A percentile compares a stretch with the other conserved stretches of the same genome.
These are phyloP conservation scores for Dioscorea dumetorum DNA, from an alignment of 106 monocot genomes.

Conservation along the genomic window DNA sequence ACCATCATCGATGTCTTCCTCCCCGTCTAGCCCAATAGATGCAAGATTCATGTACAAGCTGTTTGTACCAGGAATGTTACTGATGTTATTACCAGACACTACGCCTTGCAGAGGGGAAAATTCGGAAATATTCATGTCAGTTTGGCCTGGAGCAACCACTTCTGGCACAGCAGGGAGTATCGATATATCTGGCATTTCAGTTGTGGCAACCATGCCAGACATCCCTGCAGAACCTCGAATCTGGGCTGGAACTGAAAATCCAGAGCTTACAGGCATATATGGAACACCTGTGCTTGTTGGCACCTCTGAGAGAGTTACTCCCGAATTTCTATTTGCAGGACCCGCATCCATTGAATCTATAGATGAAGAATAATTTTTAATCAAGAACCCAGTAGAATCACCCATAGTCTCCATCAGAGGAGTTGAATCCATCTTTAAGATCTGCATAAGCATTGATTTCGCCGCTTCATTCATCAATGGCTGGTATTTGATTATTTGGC, in stretches of 20 bases:
- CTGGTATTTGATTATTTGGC: slow-evolving; percentile 26
- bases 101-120: slow-evolving; percentile 15
- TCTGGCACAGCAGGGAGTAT: slow-evolving; percentile 10
- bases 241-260: slow-evolving; percentile 15
- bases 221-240: slow-evolving; percentile 11
- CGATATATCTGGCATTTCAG: slow-evolving; percentile 8
- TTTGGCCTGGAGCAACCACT: background rate
- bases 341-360: background rate
- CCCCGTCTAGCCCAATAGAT: background rate
- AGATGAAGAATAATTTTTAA: slow-evolving; percentile 9
- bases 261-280: slow-evolving; percentile 23
- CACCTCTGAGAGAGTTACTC: slow-evolving; percentile 27
- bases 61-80: slow-evolving; percentile 2
- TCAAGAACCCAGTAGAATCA: slow-evolving; percentile 15
- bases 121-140: slow-evolving; percentile 3
- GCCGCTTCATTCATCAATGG: slow-evolving; percentile 32
- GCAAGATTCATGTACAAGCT: too few species aligned
- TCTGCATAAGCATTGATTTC: slow-evolving; percentile 37
- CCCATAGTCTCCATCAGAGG: slow-evolving; percentile 18
- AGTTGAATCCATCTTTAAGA: slow-evolving; percentile 28
- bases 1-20: background rate
- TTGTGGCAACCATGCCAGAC: background rate
- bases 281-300: slow-evolving; percentile 10
- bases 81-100: background rate
- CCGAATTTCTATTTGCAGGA: slow-evolving; percentile 20